Percentiles rank a stretch among this genome's conserved stretches.
These are phyloP conservation scores for Penicillium tannophilum DNA, from an alignment of 495 filamentous ascomycete species.

Conservation along the genomic window DNA sequence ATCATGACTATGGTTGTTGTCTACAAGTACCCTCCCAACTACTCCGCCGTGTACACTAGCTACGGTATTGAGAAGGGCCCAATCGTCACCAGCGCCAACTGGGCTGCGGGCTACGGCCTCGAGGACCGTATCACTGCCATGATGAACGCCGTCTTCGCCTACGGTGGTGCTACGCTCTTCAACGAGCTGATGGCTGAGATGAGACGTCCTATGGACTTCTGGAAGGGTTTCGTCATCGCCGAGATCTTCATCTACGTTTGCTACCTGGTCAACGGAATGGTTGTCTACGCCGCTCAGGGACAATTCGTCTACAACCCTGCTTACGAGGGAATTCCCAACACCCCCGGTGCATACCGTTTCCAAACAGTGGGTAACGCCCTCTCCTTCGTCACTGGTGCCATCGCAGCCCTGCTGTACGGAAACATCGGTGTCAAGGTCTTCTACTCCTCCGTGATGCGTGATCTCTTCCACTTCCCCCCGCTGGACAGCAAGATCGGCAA, in stretches of 20 bases:
- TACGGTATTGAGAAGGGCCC: slow-evolving; percentile 24
- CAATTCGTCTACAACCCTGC: slow-evolving; percentile 54
- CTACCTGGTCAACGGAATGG: slow-evolving; percentile 58
- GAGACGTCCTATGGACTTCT: slow-evolving; percentile 62
- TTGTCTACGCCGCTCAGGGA: slow-evolving; percentile 58
- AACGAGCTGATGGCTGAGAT: slow-evolving; percentile 68
- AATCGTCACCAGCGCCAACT: slow-evolving; percentile 28
- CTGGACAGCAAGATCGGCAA: slow-evolving; percentile 51
- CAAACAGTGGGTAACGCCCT: slow-evolving; percentile 59
- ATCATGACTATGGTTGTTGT: slow-evolving; percentile 55
- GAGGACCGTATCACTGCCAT: slow-evolving; percentile 54
- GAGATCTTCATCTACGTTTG: slow-evolving; percentile 55
- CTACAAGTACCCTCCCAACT: slow-evolving; percentile 51
- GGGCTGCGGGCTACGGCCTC: slow-evolving; percentile 23
- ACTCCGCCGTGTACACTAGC: slow-evolving; percentile 28
- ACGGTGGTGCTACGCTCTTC: slow-evolving; percentile 61
- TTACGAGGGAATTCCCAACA: slow-evolving; percentile 42
- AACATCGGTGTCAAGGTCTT: slow-evolving; percentile 67
- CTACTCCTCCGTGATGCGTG: slow-evolving; percentile 57
- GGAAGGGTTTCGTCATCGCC: slow-evolving; percentile 58
- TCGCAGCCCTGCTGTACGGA: slow-evolving; percentile 56
- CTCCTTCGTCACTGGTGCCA: slow-evolving; percentile 51
- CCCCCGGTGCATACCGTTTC: slow-evolving; percentile 38
- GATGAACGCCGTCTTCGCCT: slow-evolving; percentile 61
- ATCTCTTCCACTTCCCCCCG: slow-evolving; percentile 51